Evolutionary conservation across 2,329 filamentous ascomycete genomes (phyloP).

Genomic region (Colletotrichum euphorbiae): DNA sequence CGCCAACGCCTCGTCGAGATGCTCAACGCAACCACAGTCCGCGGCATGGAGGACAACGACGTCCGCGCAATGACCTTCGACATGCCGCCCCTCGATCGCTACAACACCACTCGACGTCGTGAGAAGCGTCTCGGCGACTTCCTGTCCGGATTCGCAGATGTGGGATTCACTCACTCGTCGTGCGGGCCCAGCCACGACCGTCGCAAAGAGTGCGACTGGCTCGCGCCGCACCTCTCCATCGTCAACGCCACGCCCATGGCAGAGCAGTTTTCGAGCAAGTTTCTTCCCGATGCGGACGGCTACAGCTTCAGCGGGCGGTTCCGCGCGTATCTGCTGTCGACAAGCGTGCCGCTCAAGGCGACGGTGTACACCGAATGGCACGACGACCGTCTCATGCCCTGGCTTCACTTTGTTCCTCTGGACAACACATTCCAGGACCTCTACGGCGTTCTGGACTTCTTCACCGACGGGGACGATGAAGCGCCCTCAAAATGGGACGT

Average conservation of each 20-base stretch:
- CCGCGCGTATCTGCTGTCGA: slow-evolving; percentile 71
- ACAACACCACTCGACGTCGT: slow-evolving; percentile 54
- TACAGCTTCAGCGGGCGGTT: slow-evolving; percentile 71
- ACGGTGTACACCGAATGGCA: slow-evolving; percentile 83
- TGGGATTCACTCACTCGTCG: slow-evolving; percentile 56
- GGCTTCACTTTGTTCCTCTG: slow-evolving; percentile 79
- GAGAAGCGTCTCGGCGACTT: slow-evolving; percentile 54
- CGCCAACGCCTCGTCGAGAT: slow-evolving; percentile 78
- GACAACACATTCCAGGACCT: slow-evolving; percentile 76
- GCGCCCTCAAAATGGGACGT: slow-evolving; percentile 23
- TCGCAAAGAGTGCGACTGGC: slow-evolving; percentile 52
- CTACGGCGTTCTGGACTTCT: slow-evolving; percentile 74
- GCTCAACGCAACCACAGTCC: slow-evolving; percentile 72
- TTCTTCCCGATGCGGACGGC: slow-evolving; percentile 78
- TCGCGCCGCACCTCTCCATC: slow-evolving; percentile 51
- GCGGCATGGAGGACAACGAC: slow-evolving; percentile 56
- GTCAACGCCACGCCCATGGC: slow-evolving; percentile 54
- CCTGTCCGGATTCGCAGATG: slow-evolving; percentile 54
- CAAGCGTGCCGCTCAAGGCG: slow-evolving; percentile 75
- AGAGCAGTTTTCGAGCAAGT: slow-evolving; percentile 69
- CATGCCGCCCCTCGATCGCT: slow-evolving; percentile 56
- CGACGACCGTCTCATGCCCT: slow-evolving; percentile 74
- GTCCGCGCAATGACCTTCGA: slow-evolving; percentile 60
- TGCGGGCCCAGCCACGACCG: slow-evolving; percentile 47
- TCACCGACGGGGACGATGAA: slow-evolving; percentile 60